Base-by-base conservation (phyloP, 2,329 filamentous ascomycete genomes). In the Neofusicoccum cordaticola region DNA sequence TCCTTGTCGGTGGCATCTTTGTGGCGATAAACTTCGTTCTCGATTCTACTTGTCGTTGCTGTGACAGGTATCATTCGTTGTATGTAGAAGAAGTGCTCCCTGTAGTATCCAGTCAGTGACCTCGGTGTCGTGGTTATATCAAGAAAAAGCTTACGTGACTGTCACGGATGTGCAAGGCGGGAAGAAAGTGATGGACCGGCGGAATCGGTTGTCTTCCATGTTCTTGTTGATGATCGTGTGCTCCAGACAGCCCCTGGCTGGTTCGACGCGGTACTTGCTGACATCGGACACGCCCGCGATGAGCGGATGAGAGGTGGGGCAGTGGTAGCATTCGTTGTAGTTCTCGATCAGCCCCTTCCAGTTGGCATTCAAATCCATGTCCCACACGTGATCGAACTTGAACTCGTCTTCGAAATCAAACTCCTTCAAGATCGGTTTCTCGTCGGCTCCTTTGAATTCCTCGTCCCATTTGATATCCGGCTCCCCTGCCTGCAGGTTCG, bases 291-390 rank as follows among this genome's bases (percentile, higher is more conserved):
- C 79, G 47, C 79, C 77, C 4, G 83, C 79, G 37, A 87, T 83
- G 65, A 86, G 84, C 2, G 86, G 85, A 68, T 88, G 85, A 1
- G 85, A 82, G 0, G 82, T 84, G 58, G 82, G 81, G 77, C 85
- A 88, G 77, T 88, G 86, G 69, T 88, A 89, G 71, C 86, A 88
- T 71, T 86, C 86, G 71, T 89, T 89, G 78, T 87, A 89, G 77
- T 88, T 88, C 71, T 88, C 86, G 13, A 73, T 70, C 12, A 74
- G 67, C 35, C 73, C 73, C 66, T 75, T 75, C 73, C 73, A 75
- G 65, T 74, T 74, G 66, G 70, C 74, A 39, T 71, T 67, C 9
- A 70, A 71, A n/a, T 73, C 73, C 64, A 74, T 69, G 47, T 71
- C 71, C 67, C 70, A 75, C 19, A 70, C 73, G 66, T 75, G 73